These are phyloP conservation scores for Salix brachista DNA, from an alignment of 345 rosid genomes.

Conservation along the genomic window DNA sequence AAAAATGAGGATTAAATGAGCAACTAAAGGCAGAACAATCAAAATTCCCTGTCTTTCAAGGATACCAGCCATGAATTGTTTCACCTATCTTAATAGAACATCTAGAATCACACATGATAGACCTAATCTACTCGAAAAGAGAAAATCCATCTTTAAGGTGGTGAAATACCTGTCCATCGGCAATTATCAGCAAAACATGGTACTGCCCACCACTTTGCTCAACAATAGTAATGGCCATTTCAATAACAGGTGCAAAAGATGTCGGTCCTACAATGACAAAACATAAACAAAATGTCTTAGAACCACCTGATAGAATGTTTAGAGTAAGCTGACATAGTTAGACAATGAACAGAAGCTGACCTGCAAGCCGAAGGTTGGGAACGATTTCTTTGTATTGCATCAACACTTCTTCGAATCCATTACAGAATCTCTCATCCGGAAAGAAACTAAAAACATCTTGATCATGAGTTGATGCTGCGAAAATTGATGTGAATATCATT, in stretches of 20 bases:
- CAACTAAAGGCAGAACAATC: not conserved
- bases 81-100: not conserved
- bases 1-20: not conserved
- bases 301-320: not conserved
- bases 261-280: constrained; percentile 63
- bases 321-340: not conserved
- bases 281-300: not conserved
- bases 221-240: constrained; percentile 90
- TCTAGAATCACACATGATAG: not conserved
- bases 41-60: not conserved
- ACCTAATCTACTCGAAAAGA: not conserved
- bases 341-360: constrained; percentile 24
- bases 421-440: constrained; percentile 54
- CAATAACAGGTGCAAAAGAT: constrained; percentile 92
- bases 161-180: constrained; percentile 88
- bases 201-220: constrained; percentile 91
- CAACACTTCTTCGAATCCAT: constrained; percentile 90
- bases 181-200: constrained; percentile 88
- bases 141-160: not conserved
- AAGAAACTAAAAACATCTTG: constrained; percentile 87
- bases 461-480: constrained; percentile 83
- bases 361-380: constrained; percentile 83
- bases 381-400: constrained; percentile 66
- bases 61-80: too few species aligned
- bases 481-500: not conserved